Evolutionary conservation across 2,329 filamentous ascomycete genomes (phyloP), one percentile per base, ranked within the genome.

Genomic region (Westerdykella aurantiaca): DNA sequence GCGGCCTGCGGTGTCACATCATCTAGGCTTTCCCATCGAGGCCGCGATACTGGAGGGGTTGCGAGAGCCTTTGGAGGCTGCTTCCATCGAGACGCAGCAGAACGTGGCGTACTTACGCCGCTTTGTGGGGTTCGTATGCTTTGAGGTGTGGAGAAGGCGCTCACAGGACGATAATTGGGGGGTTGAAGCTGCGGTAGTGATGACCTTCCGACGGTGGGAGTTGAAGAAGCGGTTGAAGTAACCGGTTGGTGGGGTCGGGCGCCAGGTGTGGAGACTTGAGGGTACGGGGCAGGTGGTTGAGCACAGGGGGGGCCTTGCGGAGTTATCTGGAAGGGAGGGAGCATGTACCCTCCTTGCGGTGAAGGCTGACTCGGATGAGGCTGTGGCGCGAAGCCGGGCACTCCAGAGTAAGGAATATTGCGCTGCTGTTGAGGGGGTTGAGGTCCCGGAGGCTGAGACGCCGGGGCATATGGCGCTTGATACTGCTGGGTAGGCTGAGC

Each of bases 311-410:
- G 69, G 39, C 70, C 69, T 47, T 74, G 71, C 7, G 67, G 65
- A n/a, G 64, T 60, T 11, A 73, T 68, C 43, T 72, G 69, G 51
- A 74, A 75, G 4, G 72, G 71, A 38, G 71, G 70, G 31, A 74
- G 61, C 67, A 73, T 72, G 46, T 70, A 68, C 13, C 71, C 72
- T 39, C 71, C 64, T 40, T 70, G 70, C 34, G 66, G 64, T 12
- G 67, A 64, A 29, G 66, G 66, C 29, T 66, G 66, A 37, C 58
- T 58, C 42, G 61, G 51, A 18, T 57, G 64, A 21, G 45, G 52
- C n/a, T 56, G 60, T 5, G 55, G 58, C 40, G 61, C 58, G 44
- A 69, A 60, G 11, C 52, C 46, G n/a, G 56, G 57, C 33, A 57
- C 61, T 21, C 51, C 56, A 31, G 60, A 43, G 44, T 62, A 60